A percentile compares a stretch with the other conserved stretches of the same genome.
Evolutionary conservation across 345 rosid species (phyloP).

Genomic region (Melaleuca alternifolia): DNA sequence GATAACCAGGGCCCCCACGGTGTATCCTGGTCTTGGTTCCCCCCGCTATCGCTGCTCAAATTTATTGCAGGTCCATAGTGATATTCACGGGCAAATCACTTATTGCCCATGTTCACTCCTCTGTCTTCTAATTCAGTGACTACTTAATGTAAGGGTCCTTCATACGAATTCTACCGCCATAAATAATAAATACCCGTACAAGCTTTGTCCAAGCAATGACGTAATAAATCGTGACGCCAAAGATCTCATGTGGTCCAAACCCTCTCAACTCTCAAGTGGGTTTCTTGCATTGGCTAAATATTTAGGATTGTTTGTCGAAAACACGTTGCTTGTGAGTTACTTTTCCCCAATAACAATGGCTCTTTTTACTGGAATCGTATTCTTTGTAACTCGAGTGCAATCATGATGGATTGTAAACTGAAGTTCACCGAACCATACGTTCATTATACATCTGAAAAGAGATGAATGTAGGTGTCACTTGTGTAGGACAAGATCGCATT

Average conservation of each 20-base stretch:
- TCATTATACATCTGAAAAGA: no score
- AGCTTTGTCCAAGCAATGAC: neutral
- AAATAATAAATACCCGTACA: neutral
- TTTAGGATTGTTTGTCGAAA: no score
- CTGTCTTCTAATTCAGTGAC: neutral
- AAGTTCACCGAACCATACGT: neutral
- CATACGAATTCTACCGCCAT: neutral
- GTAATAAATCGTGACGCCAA: neutral
- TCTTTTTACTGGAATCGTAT: no score
- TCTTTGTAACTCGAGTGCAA: neutral
- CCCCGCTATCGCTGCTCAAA: neutral
- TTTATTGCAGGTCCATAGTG: neutral
- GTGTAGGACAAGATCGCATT: no score
- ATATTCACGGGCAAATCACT: neutral
- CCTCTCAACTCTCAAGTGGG: neutral
- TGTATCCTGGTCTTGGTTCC: neutral
- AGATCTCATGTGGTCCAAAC: neutral
- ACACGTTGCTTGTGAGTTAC: no score
- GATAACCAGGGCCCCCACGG: neutral
- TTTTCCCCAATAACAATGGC: no score
- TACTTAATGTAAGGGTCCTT: neutral
- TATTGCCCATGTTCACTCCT: neutral
- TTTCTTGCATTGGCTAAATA: neutral
- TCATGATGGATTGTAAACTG: neutral
- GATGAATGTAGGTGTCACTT: no score